Percentiles rank a stretch among this genome's conserved stretches.
These are phyloP conservation scores for Hyaloscypha bicolor DNA, from an alignment of 495 filamentous ascomycete species.

Conservation along the genomic window DNA sequence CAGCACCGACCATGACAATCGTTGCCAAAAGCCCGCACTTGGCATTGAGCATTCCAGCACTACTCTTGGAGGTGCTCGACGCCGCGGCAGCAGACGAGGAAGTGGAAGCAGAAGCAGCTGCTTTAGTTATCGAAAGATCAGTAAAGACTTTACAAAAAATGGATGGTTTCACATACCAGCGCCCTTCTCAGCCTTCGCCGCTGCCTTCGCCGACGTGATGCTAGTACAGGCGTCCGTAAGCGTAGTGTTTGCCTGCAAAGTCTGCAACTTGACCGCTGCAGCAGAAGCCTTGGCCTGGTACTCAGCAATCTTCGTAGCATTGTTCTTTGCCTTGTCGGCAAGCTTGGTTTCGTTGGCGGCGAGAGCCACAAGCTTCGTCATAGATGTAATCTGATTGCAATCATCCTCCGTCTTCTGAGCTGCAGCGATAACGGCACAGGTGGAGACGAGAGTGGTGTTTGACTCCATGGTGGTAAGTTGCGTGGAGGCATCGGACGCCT, in stretches of 20 bases:
- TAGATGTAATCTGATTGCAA: constrained; percentile 9
- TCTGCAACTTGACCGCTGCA: constrained; percentile 10
- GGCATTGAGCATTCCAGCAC: constrained; percentile 9
- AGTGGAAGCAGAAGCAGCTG: too few species aligned
- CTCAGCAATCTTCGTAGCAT: constrained; percentile 21
- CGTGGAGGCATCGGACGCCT: constrained; percentile 20
- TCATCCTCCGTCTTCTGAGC: constrained; percentile 12
- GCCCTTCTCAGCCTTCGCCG: background rate
- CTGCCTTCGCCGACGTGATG: constrained; percentile 12
- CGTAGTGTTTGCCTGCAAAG: constrained; percentile 20
- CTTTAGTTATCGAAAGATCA: too few species aligned
- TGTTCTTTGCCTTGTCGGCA: constrained; percentile 16
- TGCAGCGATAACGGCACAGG: constrained; percentile 20
- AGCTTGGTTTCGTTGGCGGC: constrained; percentile 15
- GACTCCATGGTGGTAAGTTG: constrained; percentile 18
- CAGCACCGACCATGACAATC: constrained; percentile 17
- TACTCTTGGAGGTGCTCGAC: constrained; percentile 12
- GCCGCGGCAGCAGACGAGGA: background rate
- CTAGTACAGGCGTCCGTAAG: constrained; percentile 7
- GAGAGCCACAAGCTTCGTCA: constrained; percentile 15
- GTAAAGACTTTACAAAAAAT: too few species aligned
- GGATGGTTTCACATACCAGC: too few species aligned
- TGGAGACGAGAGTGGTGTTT: constrained; percentile 13
- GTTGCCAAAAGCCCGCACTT: constrained; percentile 15
- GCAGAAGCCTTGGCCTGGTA: constrained; percentile 11